Conservation (phyloP, 306 rosid species). For the Malus fusca region DNA sequence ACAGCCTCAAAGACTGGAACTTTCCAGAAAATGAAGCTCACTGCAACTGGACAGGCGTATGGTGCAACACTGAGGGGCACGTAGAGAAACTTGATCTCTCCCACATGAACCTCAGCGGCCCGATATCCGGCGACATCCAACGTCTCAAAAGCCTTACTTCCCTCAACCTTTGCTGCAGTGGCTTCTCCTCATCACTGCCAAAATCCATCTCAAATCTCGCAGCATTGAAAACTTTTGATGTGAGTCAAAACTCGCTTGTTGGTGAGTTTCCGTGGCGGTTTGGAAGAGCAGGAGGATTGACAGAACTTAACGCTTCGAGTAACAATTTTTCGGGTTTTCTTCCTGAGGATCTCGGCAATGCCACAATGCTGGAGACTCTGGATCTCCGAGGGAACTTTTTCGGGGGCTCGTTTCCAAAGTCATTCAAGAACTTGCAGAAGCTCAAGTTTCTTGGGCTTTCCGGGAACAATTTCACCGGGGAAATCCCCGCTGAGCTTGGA, state of each 20-base stretch:
- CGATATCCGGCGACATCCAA: slow-evolving; percentile 49
- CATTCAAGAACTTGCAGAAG: slow-evolving; percentile 56
- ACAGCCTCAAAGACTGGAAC: slow-evolving; percentile 59
- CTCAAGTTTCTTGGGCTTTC: slow-evolving; percentile 91
- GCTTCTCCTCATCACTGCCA: slow-evolving; percentile 60
- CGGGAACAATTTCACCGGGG: slow-evolving; percentile 77
- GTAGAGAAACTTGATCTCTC: slow-evolving; percentile 72
- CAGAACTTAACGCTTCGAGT: slow-evolving; percentile 63
- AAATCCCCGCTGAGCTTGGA: slow-evolving; percentile 71
- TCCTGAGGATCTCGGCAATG: slow-evolving; percentile 74
- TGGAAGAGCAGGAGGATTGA: slow-evolving; percentile 37
- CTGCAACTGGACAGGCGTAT: slow-evolving; percentile 71
- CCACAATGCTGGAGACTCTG: slow-evolving; percentile 53
- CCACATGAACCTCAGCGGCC: slow-evolving; percentile 80
- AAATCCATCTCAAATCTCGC: slow-evolving; percentile 58
- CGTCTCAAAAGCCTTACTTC: slow-evolving; percentile 41
- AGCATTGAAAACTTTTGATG: slow-evolving; percentile 52
- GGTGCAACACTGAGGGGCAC: slow-evolving; percentile 54
- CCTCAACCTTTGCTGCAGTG: slow-evolving; percentile 72
- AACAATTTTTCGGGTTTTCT: slow-evolving; percentile 64
- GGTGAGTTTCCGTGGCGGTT: slow-evolving; percentile 68
- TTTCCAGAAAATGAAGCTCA: slow-evolving; percentile 30
- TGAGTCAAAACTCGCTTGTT: slow-evolving; percentile 69
- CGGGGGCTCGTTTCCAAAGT: slow-evolving; percentile 55
- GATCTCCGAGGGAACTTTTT: slow-evolving; percentile 93